These are phyloP conservation scores for Coemansia umbellata DNA, from an alignment of 192 early-diverging fungal species.

Conservation along the genomic window DNA sequence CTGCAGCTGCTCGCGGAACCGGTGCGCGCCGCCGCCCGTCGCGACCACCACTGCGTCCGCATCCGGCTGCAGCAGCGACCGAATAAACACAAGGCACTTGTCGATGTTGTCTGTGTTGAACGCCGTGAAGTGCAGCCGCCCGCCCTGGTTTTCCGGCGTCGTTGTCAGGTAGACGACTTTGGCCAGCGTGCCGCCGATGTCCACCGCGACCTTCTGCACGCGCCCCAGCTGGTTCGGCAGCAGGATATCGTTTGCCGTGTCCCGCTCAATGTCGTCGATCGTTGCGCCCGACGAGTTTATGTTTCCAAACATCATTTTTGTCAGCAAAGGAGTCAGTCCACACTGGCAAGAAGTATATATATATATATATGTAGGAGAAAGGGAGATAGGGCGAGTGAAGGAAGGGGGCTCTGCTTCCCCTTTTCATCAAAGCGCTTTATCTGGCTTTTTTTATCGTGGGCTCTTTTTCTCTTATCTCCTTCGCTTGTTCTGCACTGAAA, in stretches of 20 bases:
- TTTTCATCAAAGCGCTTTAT: background rate
- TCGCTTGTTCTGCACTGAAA: too few species aligned
- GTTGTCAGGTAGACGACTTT: slow-evolving; percentile 74
- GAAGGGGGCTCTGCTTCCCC: background rate
- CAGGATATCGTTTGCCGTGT: slow-evolving; percentile 68
- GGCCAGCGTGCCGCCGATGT: slow-evolving; percentile 74
- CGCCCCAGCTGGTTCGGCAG: slow-evolving; percentile 82
- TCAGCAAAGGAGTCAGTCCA: background rate
- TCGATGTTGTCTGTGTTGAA: slow-evolving; percentile 94
- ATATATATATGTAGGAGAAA: background rate
- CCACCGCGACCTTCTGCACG: slow-evolving; percentile 85
- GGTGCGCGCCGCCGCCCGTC: slow-evolving; percentile 85
- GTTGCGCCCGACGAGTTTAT: slow-evolving; percentile 46
- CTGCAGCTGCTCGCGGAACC: slow-evolving; percentile 66
- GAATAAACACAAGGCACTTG: slow-evolving; percentile 81
- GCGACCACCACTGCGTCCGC: slow-evolving; percentile 61
- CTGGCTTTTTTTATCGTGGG: background rate
- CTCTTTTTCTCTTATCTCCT: too few species aligned
- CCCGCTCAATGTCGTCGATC: slow-evolving; percentile 24
- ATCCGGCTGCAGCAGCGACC: slow-evolving; percentile 52
- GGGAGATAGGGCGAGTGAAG: background rate
- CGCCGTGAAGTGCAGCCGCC: slow-evolving; percentile 86
- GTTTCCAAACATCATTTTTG: slow-evolving; percentile 42
- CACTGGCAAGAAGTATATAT: background rate
- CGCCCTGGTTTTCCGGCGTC: slow-evolving; percentile 56